phyloP scores from a whole-genome alignment of 83 land plant genomes.

The Diphasiastrum complanatum region DNA sequence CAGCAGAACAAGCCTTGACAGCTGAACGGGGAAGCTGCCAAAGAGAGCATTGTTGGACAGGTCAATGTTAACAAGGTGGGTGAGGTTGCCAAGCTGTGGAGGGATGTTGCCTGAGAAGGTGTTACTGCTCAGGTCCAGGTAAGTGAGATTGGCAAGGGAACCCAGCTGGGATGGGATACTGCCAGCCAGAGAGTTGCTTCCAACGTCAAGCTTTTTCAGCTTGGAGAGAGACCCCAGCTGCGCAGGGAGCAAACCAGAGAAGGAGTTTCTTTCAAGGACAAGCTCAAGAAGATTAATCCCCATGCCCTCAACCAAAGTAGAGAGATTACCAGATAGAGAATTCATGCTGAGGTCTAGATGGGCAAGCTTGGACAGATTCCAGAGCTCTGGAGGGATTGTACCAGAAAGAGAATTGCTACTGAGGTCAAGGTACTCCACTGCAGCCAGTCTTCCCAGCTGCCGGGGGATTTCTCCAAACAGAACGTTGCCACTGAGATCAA shows the following conservation, averaged over 20 bases:
- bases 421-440: constrained; percentile 9
- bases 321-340: too few relatives aligned
- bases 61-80: not conserved
- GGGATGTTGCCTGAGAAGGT: constrained; percentile 18
- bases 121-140: constrained; percentile 8
- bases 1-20: constrained; percentile 3
- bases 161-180: not conserved
- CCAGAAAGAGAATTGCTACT: constrained; percentile 12
- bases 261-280: not conserved
- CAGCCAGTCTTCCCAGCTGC: not conserved
- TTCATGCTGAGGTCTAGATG: constrained; percentile 14
- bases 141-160: not conserved
- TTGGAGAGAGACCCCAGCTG: not conserved
- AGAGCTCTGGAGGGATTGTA: constrained; percentile 1
- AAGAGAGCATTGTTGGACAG: constrained; percentile 13
- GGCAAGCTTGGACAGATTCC: constrained; percentile 1
- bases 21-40: constrained; percentile 8
- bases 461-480: constrained; percentile 7
- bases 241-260: not conserved
- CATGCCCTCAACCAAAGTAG: too few relatives aligned
- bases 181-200: not conserved
- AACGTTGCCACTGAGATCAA: not conserved
- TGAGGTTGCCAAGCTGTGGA: constrained; percentile 7
- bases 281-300: not conserved
- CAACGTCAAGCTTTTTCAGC: not conserved